These are phyloP conservation scores for Mesostigma viride DNA, from an alignment of 139 green algal genomes.

Conservation along the genomic window DNA sequence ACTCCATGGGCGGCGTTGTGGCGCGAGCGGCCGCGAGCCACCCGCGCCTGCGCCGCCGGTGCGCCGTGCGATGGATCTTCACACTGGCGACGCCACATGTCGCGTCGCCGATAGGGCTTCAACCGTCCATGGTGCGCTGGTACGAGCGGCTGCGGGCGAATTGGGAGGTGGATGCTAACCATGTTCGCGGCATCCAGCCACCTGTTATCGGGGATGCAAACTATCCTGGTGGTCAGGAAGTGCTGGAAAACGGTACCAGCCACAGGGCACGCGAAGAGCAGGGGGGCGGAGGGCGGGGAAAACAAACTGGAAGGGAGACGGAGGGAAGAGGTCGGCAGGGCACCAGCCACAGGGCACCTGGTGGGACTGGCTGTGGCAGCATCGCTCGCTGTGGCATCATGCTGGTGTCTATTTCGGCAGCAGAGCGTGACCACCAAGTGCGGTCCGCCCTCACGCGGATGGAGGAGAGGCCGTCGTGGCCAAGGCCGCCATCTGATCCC, in stretches of 20 bases:
- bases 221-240: too few relatives aligned
- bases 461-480: conserved; percentile 13
- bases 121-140: background rate
- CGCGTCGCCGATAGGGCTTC: background rate
- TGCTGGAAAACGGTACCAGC: too few relatives aligned
- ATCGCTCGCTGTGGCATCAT: background rate
- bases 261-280: too few relatives aligned
- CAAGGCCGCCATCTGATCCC: too few relatives aligned
- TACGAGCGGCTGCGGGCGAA: too few relatives aligned
- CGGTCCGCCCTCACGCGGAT: conserved; percentile 16
- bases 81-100: conserved; percentile 19
- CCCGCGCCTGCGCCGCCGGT: background rate
- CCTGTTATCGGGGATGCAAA: too few relatives aligned
- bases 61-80: conserved; percentile 21
- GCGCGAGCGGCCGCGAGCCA: conserved; percentile 27
- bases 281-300: too few relatives aligned
- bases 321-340: too few relatives aligned
- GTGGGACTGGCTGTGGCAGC: background rate
- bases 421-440: conserved; percentile 7
- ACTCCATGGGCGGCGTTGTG: conserved; percentile 64
- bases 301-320: too few relatives aligned
- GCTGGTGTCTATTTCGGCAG: background rate
- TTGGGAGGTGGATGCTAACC: too few relatives aligned
- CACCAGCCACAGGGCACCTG: too few relatives aligned
- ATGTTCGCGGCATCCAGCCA: too few relatives aligned